Percentiles rank a stretch among this genome's conserved stretches.
Conservation (phyloP, 768 basidiomycete genomes). For the Leccinum subtestaceum region DNA sequence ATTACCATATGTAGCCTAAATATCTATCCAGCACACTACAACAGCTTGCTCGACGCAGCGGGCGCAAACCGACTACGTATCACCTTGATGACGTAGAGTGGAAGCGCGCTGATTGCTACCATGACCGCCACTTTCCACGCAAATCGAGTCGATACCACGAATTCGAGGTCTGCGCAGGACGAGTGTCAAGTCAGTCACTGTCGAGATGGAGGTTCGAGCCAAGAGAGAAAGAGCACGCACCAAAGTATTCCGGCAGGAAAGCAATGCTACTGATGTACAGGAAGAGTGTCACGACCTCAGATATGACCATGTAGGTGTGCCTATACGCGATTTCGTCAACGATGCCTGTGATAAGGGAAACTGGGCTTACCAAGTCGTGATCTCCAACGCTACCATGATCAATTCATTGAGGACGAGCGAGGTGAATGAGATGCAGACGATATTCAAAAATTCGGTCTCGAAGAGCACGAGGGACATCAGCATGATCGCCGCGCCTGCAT, state of each 20-base stretch:
- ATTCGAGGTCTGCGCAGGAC: slow-evolving; percentile 71
- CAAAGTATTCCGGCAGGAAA: slow-evolving; percentile 96
- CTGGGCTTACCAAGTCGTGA: slow-evolving; percentile 85
- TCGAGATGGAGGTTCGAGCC: background rate
- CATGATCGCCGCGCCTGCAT: slow-evolving; percentile 93
- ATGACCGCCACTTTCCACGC: slow-evolving; percentile 95
- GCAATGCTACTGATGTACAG: slow-evolving; percentile 90
- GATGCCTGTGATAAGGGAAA: background rate
- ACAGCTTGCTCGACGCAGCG: slow-evolving; percentile 88
- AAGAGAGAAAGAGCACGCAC: slow-evolving; percentile 43
- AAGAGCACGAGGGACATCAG: slow-evolving; percentile 94
- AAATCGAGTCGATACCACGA: slow-evolving; percentile 85
- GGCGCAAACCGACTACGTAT: slow-evolving; percentile 85
- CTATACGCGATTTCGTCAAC: slow-evolving; percentile 37
- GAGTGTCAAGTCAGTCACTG: background rate
- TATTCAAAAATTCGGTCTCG: slow-evolving; percentile 96
- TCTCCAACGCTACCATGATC: slow-evolving; percentile 98
- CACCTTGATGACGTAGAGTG: slow-evolving; percentile 86
- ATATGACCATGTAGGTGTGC: slow-evolving; percentile 94
- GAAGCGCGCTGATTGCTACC: slow-evolving; percentile 90
- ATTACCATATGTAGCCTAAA: background rate
- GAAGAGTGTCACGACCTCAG: slow-evolving; percentile 83
- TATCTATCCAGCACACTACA: slow-evolving; percentile 42
- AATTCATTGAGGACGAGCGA: slow-evolving; percentile 94
- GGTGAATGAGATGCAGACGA: slow-evolving; percentile 97